phyloP scores from a whole-genome alignment of 2,329 filamentous ascomycete species.

The Camillea tinctor region DNA sequence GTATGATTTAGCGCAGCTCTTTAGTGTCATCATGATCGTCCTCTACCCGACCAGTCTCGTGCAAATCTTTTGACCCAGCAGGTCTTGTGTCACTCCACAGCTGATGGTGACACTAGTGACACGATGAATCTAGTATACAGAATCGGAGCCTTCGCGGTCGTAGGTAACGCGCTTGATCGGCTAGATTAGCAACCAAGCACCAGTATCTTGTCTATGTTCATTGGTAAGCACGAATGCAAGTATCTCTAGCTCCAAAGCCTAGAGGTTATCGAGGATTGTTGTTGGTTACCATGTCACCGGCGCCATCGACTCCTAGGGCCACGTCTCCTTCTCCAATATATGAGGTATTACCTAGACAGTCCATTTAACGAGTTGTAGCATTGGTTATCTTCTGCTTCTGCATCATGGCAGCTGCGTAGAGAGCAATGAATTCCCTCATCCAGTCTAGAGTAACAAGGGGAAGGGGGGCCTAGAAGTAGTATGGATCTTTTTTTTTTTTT shows the following conservation, averaged over 20 bases:
- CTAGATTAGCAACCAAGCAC: background rate
- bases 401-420: background rate
- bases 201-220: background rate
- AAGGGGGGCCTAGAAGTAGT: background rate
- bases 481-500: background rate
- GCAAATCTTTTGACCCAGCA: background rate
- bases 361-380: background rate
- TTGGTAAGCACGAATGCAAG: background rate
- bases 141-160: background rate
- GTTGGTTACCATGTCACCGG: background rate
- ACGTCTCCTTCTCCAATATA: background rate
- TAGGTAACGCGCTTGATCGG: background rate
- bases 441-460: background rate
- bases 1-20: background rate
- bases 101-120: background rate
- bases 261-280: background rate
- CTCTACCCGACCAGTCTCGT: background rate
- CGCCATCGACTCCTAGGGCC: background rate
- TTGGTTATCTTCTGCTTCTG: background rate
- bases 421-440: background rate
- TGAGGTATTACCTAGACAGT: background rate
- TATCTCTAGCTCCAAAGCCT: background rate
- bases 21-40: background rate
- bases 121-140: background rate
- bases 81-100: background rate